Percentiles rank a stretch among this genome's conserved stretches.
These are phyloP conservation scores for Ulota crispa DNA, from an alignment of 225 moss, liverwort and hornwort genomes.

Conservation along the genomic window DNA sequence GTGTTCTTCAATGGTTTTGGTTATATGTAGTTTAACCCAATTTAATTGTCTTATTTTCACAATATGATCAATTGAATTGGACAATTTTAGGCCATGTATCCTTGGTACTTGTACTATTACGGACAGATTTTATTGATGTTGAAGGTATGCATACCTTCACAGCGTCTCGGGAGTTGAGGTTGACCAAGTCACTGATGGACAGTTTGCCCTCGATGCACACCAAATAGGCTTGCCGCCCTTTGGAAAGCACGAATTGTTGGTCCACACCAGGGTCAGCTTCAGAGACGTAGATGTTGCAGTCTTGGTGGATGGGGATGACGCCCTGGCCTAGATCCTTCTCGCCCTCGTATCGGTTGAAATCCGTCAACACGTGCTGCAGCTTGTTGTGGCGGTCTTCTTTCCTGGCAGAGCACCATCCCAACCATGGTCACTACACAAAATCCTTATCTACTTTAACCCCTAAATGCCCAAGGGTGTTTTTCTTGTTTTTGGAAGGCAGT, in stretches of 20 bases:
- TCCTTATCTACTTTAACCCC: neutral
- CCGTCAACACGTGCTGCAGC: slow-evolving; percentile 74
- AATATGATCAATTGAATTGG: neutral
- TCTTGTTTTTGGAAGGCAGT: too few species aligned
- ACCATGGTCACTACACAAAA: neutral
- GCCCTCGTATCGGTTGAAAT: slow-evolving; percentile 55
- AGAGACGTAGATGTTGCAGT: slow-evolving; percentile 71
- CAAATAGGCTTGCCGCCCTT: slow-evolving; percentile 71
- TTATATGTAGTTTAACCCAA: neutral
- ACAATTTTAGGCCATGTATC: neutral
- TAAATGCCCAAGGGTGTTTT: too few species aligned
- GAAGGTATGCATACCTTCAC: slow-evolving; percentile 52
- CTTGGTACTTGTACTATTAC: neutral
- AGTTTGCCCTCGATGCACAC: slow-evolving; percentile 83
- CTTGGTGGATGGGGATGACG: slow-evolving; percentile 86
- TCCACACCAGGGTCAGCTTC: slow-evolving; percentile 66
- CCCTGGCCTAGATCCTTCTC: slow-evolving; percentile 68
- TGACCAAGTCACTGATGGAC: slow-evolving; percentile 47
- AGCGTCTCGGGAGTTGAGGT: slow-evolving; percentile 67
- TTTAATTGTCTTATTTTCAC: neutral
- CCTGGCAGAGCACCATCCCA: slow-evolving; percentile 33
- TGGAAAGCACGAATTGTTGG: slow-evolving; percentile 60
- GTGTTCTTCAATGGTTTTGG: neutral
- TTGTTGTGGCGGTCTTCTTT: slow-evolving; percentile 74
- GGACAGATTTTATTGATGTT: neutral